Evolutionary conservation across 1,284 basidiomycete genomes (phyloP).

Genomic region (Leccinum solheimii): DNA sequence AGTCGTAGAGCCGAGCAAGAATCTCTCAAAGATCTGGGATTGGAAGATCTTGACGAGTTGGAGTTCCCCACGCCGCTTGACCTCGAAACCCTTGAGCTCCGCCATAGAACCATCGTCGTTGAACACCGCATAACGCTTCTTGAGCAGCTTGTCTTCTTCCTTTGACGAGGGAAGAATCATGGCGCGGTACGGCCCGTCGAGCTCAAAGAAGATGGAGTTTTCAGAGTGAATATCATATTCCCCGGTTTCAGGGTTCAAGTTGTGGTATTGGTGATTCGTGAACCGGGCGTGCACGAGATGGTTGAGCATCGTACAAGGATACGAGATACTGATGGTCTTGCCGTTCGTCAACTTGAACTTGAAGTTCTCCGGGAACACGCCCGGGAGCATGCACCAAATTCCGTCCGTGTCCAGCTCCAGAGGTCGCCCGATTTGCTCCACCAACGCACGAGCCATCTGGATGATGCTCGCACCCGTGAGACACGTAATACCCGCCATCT

Average conservation of each 20-base stretch:
- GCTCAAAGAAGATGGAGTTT: conserved; percentile 99
- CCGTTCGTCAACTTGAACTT: conserved; percentile 89
- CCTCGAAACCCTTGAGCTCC: conserved; percentile 98
- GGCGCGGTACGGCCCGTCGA: conserved; percentile 97
- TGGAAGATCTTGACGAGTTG: conserved; percentile 99
- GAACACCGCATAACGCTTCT: conserved; percentile 99
- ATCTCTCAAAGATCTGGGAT: conserved; percentile 97
- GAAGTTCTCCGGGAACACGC: conserved; percentile 98
- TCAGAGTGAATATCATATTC: conserved; percentile 89
- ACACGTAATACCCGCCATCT: conserved; percentile 99
- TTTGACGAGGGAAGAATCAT: conserved; percentile 99
- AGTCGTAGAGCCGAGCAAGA: conserved; percentile 88
- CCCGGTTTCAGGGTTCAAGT: conserved; percentile 82
- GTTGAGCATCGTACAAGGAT: conserved; percentile 99
- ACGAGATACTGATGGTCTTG: conserved; percentile 91
- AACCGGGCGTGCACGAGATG: conserved; percentile 95
- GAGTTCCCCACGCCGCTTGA: conserved; percentile 93
- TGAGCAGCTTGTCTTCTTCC: conserved; percentile 98
- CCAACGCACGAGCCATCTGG: conserved; percentile 98
- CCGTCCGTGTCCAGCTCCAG: conserved; percentile 99
- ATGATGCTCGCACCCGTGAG: conserved; percentile 99
- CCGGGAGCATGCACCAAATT: conserved; percentile 99
- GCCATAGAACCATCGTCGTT: conserved; percentile 97
- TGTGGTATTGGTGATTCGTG: conserved; percentile 98
- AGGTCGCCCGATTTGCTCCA: conserved; percentile 96